phyloP scores from a whole-genome alignment of 2,329 filamentous ascomycete genomes.

The Sarocladium oryzae region DNA sequence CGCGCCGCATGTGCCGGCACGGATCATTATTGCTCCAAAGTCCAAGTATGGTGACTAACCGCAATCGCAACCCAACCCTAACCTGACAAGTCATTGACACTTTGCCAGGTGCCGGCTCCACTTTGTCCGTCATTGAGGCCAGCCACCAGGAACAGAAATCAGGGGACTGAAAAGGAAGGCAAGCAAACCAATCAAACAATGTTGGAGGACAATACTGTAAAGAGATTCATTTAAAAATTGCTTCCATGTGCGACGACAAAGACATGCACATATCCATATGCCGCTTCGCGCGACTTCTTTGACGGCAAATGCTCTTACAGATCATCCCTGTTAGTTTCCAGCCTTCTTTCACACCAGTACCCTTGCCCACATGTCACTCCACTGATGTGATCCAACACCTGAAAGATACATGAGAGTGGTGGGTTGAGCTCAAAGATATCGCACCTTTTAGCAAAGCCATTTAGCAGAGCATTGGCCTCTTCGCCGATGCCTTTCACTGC shows the following conservation, averaged over 20 bases:
- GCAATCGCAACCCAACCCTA: background rate
- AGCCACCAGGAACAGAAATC: conserved; percentile 3
- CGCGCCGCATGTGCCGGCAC: background rate
- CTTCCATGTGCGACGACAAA: too few relatives aligned
- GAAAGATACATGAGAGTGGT: background rate
- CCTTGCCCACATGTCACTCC: background rate
- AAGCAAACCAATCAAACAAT: too few relatives aligned
- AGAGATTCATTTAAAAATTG: too few relatives aligned
- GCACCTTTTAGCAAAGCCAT: background rate
- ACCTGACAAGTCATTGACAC: too few relatives aligned
- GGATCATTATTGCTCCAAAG: conserved; percentile 5
- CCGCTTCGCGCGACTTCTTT: background rate
- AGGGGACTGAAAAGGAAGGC: too few relatives aligned
- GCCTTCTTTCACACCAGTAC: background rate
- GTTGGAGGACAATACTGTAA: too few relatives aligned
- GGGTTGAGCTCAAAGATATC: background rate
- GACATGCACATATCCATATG: too few relatives aligned
- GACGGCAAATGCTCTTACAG: too few relatives aligned
- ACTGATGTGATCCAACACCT: background rate
- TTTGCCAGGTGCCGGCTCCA: too few relatives aligned
- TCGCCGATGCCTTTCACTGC: background rate
- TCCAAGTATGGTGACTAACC: conserved; percentile 11
- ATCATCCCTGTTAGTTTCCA: background rate
- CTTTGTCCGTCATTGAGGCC: background rate
- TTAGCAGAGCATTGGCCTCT: background rate